Conservation (phyloP, 306 rosid species). For the Sindora glabra region DNA sequence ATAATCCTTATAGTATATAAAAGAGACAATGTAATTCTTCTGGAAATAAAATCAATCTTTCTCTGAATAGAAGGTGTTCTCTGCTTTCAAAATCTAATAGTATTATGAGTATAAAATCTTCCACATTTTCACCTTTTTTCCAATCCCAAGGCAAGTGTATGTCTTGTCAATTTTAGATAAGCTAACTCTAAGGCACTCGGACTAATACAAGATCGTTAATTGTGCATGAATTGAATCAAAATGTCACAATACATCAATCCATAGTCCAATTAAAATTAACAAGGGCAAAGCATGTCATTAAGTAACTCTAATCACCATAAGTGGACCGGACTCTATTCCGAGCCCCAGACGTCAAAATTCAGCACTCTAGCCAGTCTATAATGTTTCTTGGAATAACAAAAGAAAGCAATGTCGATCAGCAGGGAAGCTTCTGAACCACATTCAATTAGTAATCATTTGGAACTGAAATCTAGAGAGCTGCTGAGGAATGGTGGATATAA, state of each 20-base stretch:
- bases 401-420: background rate
- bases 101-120: no score
- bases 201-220: background rate
- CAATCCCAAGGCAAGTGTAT: background rate
- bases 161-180: background rate
- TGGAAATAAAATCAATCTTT: no score
- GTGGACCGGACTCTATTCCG: background rate
- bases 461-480: constrained; percentile 98
- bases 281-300: constrained; percentile 14
- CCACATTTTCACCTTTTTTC: no score
- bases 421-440: background rate
- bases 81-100: no score
- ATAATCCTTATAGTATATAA: no score
- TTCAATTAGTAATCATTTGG: constrained; percentile 85
- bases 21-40: no score
- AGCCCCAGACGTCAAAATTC: constrained; percentile 9
- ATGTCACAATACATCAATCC: constrained; percentile 1
- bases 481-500: constrained; percentile 95
- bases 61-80: no score
- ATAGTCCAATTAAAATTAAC: constrained; percentile 11
- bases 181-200: background rate
- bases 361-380: constrained; percentile 21
- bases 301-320: background rate
- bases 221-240: background rate
- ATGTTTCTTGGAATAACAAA: constrained; percentile 10